Evolutionary conservation across 2,329 filamentous ascomycete genomes (phyloP), one percentile per base, ranked within the genome.

Genomic region (Diaporthe amygdali): DNA sequence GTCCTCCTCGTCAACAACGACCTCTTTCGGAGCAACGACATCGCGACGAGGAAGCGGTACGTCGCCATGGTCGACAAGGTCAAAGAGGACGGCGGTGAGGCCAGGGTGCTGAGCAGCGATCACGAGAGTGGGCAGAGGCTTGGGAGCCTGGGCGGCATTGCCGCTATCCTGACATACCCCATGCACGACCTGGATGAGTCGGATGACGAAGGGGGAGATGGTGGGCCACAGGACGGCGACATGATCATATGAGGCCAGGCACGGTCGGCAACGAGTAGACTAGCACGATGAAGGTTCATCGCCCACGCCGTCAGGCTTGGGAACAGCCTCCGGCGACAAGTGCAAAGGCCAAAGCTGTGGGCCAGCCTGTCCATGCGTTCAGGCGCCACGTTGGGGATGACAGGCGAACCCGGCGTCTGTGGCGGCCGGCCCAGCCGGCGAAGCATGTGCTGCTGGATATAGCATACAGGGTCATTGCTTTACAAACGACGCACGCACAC

Each of bases 51-150:
- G 75, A 93, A 92, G 79, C 89, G 91, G 74, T 98, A 95, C 86
- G 96, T 98, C 1, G 85, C 84, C 10, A 86, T 98, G 55, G 95
- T 98, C 4, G 96, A 98, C 80, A 92, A 91, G 73, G 96, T 98
- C n/a, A 90, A 91, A 74, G 91, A 91, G 3, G 92, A 94, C 74
- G 96, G 96, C 6, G 96, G 96, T 1, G 95, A 98, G 75, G 94
- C 94, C 0, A 87, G 94, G 68, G 90, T 98, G n/a, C 83, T 98
- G 34, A 98, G 96, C 81, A 95, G 93, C 77, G 93, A 97, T 78
- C 96, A 98, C 81, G 96, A 98, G 84, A 98, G 95, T 80, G 96
- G 96, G 0, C 92, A 93, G 83, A 87, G 95, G 72, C 82, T 99
- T 17, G 94, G 95, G 75, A 93, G 91, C 15, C 81, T 98, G 72